Base-by-base conservation (phyloP, 768 basidiomycete species). In the Calvatia gigantea region DNA sequence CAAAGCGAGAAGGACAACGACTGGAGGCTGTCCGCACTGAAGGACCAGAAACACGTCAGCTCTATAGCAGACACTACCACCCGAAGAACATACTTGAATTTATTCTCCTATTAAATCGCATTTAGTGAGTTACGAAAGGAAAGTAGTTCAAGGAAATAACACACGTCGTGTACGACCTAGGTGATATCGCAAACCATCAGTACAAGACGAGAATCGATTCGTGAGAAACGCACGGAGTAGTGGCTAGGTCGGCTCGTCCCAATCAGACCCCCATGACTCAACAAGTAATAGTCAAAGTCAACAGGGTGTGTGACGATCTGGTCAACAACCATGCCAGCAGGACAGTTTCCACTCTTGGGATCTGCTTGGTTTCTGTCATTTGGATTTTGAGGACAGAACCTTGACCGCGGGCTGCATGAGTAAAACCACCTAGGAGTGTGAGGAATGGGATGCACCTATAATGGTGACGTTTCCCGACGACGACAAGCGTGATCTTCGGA, bases 281-380 rank as follows among this genome's bases (percentile, higher is more conserved):
- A 81, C 12, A 92, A 76, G 62, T 88, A 92, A 65, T 83, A 94
- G 60, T 94, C 91, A 33, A 84, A 84, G 58, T 90, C 87, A 0
- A 81, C 79, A 0, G 89, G 88, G 62, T 90, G 85, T 0, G 79
- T 79, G 38, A 91, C 79, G 1, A 84, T 84, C 2, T 75, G 73
- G 59, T 94, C 91, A 23, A 91, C 79, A 15, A 91, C 87, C 1
- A 89, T 89, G 7, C 91, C 91, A 0, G 91, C 90, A 1, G 79
- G 82, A 62, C 84, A 85, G 61, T 94, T 94, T 2, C 86, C 87
- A 52, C 80, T 85, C 50, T 71, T 73, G 4, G 38, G 45, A 58
- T 91, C 90, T 0, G 73, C 80, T 14, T 56, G 46, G 28, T 42
- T 29, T 25, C 37, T 54, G 8, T 86, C 81, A 7, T 60, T 27